Evolutionary conservation across 768 basidiomycete species (phyloP).

Genomic region (Albatrellus ellisii): DNA sequence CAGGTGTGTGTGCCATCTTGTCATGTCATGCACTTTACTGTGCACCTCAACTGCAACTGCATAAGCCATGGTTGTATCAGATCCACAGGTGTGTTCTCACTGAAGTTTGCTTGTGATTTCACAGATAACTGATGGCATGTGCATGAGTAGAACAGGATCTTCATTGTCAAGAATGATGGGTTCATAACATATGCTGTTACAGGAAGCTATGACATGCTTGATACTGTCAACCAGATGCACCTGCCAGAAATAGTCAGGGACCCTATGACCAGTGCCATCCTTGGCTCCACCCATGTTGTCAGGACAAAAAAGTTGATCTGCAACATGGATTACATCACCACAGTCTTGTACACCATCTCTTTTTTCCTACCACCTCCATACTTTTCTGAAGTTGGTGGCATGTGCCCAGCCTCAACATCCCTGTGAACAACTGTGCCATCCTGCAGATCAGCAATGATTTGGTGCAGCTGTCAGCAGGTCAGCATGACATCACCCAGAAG

Average conservation of each 20-base stretch:
- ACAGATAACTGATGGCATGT: not conserved
- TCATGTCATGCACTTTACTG: not conserved
- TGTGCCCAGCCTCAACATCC: slow-evolving; percentile 52
- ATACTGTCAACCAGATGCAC: slow-evolving; percentile 79
- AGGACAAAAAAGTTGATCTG: slow-evolving; percentile 54
- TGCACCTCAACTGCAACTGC: not conserved
- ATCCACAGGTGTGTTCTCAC: slow-evolving; percentile 35
- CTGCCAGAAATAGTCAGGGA: slow-evolving; percentile 48
- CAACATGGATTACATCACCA: slow-evolving; percentile 41
- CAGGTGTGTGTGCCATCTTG: slow-evolving; percentile 24
- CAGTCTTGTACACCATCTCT: slow-evolving; percentile 67
- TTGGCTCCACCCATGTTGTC: slow-evolving; percentile 72
- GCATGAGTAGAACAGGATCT: slow-evolving; percentile 49
- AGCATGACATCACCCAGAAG: slow-evolving; percentile 76
- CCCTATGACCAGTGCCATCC: slow-evolving; percentile 39
- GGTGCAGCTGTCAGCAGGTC: slow-evolving; percentile 66
- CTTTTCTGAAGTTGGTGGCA: not conserved
- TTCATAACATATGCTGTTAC: slow-evolving; percentile 68
- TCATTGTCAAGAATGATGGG: slow-evolving; percentile 70
- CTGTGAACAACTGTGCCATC: slow-evolving; percentile 79
- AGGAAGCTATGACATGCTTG: slow-evolving; percentile 60
- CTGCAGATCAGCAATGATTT: slow-evolving; percentile 73
- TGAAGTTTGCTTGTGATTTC: not conserved
- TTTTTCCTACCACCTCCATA: slow-evolving; percentile 4
- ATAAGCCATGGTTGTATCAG: slow-evolving; percentile 56